Conservation (phyloP, 1,284 basidiomycete genomes). For the Leucoagaricus sp. region DNA sequence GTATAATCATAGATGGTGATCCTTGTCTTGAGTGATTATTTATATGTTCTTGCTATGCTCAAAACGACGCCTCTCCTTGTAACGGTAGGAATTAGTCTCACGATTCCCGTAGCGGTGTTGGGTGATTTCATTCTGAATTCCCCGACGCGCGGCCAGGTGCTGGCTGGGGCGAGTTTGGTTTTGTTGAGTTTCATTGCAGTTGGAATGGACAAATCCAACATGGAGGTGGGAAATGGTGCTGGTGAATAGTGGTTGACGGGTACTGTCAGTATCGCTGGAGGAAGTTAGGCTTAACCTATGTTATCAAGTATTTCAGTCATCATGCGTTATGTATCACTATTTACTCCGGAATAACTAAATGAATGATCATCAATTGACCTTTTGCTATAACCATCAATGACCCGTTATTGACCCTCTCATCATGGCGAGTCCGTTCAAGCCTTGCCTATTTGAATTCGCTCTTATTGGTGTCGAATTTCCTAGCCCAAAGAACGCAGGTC, state of each 20-base stretch:
- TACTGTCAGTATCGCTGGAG: too few relatives aligned
- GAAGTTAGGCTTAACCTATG: too few relatives aligned
- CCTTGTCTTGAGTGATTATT: slow-evolving; percentile 82
- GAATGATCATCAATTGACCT: too few relatives aligned
- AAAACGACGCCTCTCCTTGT: slow-evolving; percentile 95
- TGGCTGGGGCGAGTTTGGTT: slow-evolving; percentile 69
- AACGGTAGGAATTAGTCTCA: slow-evolving; percentile 96
- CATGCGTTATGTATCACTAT: too few relatives aligned
- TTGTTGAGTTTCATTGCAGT: slow-evolving; percentile 66
- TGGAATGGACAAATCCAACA: slow-evolving; percentile 53
- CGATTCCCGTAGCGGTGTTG: slow-evolving; percentile 88
- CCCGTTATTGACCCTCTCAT: too few relatives aligned
- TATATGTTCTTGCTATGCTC: slow-evolving; percentile 92
- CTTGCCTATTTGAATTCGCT: neutral
- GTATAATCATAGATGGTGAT: slow-evolving; percentile 69
- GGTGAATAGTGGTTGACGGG: neutral
- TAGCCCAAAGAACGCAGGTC: slow-evolving; percentile 63
- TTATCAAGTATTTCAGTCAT: too few relatives aligned
- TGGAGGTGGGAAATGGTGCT: neutral
- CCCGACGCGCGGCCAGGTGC: slow-evolving; percentile 53
- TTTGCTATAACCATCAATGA: too few relatives aligned
- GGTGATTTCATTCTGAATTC: slow-evolving; percentile 76
- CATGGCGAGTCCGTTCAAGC: slow-evolving; percentile 14
- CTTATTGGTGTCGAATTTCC: neutral
- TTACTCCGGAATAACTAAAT: too few relatives aligned